A percentile compares a stretch with the other conserved stretches of the same genome.
Evolutionary conservation across 352 stramenopile species (phyloP).

Genomic region (Globisporangium acanthophoron): DNA sequence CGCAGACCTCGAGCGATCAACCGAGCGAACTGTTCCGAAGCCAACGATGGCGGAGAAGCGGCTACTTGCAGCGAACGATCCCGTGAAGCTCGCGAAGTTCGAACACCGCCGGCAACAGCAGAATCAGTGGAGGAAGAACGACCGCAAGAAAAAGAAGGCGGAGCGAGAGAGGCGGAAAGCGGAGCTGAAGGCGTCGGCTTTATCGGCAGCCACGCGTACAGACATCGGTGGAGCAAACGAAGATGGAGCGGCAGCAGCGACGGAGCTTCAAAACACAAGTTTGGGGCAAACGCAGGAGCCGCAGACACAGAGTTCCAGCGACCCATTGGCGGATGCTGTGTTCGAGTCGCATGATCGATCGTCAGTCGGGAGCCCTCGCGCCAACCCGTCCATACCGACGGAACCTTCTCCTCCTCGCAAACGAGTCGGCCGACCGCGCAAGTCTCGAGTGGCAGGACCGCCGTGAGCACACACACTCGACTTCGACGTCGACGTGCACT

Average conservation of each 20-base stretch:
- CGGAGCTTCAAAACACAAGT: too few relatives aligned
- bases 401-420: not conserved
- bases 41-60: not conserved
- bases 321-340: conserved; percentile 2
- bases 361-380: not conserved
- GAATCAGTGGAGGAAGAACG: not conserved
- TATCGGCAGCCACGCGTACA: not conserved
- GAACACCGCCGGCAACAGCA: not conserved
- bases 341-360: conserved; percentile 6
- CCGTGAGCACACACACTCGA: too few relatives aligned
- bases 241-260: not conserved
- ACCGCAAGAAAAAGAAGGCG: not conserved
- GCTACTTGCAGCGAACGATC: not conserved
- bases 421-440: conserved; percentile 2
- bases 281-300: not conserved
- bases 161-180: not conserved
- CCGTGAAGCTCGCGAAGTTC: not conserved
- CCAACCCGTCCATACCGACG: not conserved
- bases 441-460: not conserved
- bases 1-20: conserved; percentile 2
- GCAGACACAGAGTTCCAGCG: not conserved
- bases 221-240: too few relatives aligned
- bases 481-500: too few relatives aligned
- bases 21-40: not conserved
- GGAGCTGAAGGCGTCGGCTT: not conserved